Evolutionary conservation across 306 rosid genomes (phyloP).

Genomic region (Lathyrus oleraceus): DNA sequence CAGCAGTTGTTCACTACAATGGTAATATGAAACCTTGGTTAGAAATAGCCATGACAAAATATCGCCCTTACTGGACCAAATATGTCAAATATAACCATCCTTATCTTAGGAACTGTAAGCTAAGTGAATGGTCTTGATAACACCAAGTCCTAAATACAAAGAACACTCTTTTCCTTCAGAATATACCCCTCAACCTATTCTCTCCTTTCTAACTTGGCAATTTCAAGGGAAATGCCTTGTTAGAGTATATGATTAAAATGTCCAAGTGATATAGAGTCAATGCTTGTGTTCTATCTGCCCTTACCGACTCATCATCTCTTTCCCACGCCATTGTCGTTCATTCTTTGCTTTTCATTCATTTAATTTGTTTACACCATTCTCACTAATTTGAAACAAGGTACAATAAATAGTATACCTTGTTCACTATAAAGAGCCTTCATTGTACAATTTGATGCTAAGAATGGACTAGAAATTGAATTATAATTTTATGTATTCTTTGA

Average conservation of each 20-base stretch:
- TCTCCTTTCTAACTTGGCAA: slow-evolving; percentile 28
- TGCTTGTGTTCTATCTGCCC: slow-evolving; percentile 36
- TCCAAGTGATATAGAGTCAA: slow-evolving; percentile 39
- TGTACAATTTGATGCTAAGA: slow-evolving; percentile 46
- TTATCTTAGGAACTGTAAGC: slow-evolving; percentile 68
- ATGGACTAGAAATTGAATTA: slow-evolving; percentile 45
- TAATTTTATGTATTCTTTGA: slow-evolving; percentile 47
- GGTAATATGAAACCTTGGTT: slow-evolving; percentile 99
- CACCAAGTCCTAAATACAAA: slow-evolving; percentile 18
- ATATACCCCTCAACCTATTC: slow-evolving; percentile 9
- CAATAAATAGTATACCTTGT: slow-evolving; percentile 46
- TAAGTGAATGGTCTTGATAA: slow-evolving; percentile 53
- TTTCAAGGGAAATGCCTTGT: slow-evolving; percentile 39
- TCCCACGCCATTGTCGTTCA: slow-evolving; percentile 53
- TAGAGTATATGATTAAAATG: slow-evolving; percentile 28
- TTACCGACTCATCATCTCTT: slow-evolving; percentile 23
- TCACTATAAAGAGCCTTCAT: slow-evolving; percentile 48
- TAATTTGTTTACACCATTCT: slow-evolving; percentile 55
- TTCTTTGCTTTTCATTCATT: slow-evolving; percentile 66
- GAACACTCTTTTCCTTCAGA: slow-evolving; percentile 25
- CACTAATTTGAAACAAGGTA: slow-evolving; percentile 52
- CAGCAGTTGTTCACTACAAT: slow-evolving; percentile 91
- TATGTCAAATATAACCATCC: slow-evolving; percentile 84
- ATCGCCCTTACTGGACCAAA: slow-evolving; percentile 84
- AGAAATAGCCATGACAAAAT: slow-evolving; percentile 88